These are phyloP conservation scores for Boletus eberwhitei DNA, from an alignment of 768 basidiomycete genomes.

Conservation along the genomic window DNA sequence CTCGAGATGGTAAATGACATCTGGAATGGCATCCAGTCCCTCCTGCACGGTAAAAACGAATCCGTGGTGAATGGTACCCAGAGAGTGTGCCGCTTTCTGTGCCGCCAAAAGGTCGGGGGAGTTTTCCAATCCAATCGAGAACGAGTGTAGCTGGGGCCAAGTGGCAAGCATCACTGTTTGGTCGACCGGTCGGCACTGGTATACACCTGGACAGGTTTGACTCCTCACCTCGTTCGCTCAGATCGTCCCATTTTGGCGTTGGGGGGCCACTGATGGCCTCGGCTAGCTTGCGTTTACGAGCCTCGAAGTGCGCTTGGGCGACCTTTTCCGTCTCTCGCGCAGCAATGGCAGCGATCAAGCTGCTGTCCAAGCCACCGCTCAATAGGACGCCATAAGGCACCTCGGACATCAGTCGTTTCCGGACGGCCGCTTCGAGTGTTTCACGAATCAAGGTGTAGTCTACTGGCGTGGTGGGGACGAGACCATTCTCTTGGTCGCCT, in stretches of 20 bases:
- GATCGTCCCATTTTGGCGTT: conserved; percentile 44
- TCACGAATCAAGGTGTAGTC: conserved; percentile 73
- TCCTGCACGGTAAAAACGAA: conserved; percentile 98
- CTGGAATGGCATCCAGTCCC: conserved; percentile 93
- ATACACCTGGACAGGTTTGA: neutral
- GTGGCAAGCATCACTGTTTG: conserved; percentile 64
- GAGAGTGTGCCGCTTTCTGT: conserved; percentile 85
- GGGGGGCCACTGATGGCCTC: conserved; percentile 54
- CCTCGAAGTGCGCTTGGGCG: conserved; percentile 70
- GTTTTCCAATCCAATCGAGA: conserved; percentile 92
- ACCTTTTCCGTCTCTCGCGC: conserved; percentile 93
- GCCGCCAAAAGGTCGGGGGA: conserved; percentile 96
- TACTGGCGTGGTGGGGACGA: conserved; percentile 51
- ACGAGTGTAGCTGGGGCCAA: conserved; percentile 97
- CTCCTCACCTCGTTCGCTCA: conserved; percentile 54
- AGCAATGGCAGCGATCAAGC: conserved; percentile 93
- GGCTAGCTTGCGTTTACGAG: conserved; percentile 57
- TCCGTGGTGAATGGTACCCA: conserved; percentile 96
- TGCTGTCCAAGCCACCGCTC: conserved; percentile 93
- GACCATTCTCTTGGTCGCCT: conserved; percentile 67
- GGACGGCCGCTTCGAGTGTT: conserved; percentile 85
- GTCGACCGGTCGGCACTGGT: conserved; percentile 2
- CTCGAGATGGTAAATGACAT: conserved; percentile 97
- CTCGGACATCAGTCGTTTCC: conserved; percentile 95
- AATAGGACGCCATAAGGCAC: conserved; percentile 97